A percentile compares a stretch with the other conserved stretches of the same genome.
These are phyloP conservation scores for Ceratobasidium sp. DNA, from an alignment of 1,284 basidiomycete genomes.

Conservation along the genomic window DNA sequence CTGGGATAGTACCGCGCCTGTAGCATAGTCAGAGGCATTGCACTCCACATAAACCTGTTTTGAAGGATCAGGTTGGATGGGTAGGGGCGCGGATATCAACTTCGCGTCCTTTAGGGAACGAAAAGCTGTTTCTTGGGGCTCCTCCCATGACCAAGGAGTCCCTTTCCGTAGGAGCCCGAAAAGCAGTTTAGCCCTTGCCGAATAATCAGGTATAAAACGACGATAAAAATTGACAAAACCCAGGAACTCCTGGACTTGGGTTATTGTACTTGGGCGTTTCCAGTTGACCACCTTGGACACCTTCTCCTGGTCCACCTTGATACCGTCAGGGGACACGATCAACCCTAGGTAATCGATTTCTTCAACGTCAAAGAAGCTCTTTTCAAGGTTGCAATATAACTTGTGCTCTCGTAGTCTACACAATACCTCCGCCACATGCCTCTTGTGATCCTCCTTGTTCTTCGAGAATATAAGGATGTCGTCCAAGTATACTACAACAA, in stretches of 20 bases:
- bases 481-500: conserved; percentile 50
- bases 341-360: conserved; percentile 51
- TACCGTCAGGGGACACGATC: conserved; percentile 42
- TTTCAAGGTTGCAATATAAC: conserved; percentile 46
- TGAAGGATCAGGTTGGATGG: background rate
- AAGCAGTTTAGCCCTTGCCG: background rate
- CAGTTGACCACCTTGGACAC: conserved; percentile 48
- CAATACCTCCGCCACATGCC: conserved; percentile 48
- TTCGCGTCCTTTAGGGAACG: background rate
- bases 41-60: conserved; percentile 43
- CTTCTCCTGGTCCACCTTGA: conserved; percentile 50
- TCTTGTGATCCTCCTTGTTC: conserved; percentile 52
- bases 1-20: conserved; percentile 46
- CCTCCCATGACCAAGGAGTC: background rate
- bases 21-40: conserved; percentile 48
- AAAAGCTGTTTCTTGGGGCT: background rate
- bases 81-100: background rate
- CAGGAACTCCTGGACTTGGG: conserved; percentile 49
- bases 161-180: background rate
- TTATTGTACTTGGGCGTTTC: conserved; percentile 47
- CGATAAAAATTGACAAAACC: conserved; percentile 46
- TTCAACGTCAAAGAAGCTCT: conserved; percentile 47
- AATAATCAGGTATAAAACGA: conserved; percentile 47
- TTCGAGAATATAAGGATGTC: conserved; percentile 55
- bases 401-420: conserved; percentile 40